Percentiles rank a stretch among this genome's conserved stretches.
These are phyloP conservation scores for Pseudomonodictys pantanalensis DNA, from an alignment of 495 filamentous ascomycete genomes.

Conservation along the genomic window DNA sequence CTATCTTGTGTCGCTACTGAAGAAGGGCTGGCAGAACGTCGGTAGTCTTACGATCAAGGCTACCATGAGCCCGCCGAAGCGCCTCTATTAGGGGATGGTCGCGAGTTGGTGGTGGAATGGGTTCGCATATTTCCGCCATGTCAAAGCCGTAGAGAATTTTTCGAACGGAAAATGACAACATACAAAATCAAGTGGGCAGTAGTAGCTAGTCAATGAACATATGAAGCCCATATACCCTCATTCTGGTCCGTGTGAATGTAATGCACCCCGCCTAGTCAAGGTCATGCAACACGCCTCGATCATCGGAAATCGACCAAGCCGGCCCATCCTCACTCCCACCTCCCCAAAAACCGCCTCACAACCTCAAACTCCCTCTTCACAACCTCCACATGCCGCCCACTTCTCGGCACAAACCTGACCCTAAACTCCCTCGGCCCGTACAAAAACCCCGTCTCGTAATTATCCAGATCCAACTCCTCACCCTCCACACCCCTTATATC, in stretches of 20 bases:
- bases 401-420: too few relatives aligned
- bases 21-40: conserved; percentile 99
- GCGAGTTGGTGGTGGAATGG: neutral
- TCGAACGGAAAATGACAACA: neutral
- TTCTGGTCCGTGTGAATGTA: neutral
- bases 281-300: too few relatives aligned
- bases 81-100: conserved; percentile 73
- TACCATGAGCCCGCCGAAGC: conserved; percentile 96
- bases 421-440: too few relatives aligned
- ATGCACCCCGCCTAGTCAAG: too few relatives aligned
- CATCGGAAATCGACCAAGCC: too few relatives aligned
- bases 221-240: conserved; percentile 9
- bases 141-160: neutral
- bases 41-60: conserved; percentile 99
- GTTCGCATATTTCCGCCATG: neutral
- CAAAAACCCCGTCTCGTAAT: too few relatives aligned
- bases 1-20: conserved; percentile 96
- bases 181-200: conserved; percentile 4
- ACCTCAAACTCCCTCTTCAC: too few relatives aligned
- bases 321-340: too few relatives aligned
- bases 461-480: too few relatives aligned
- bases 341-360: too few relatives aligned
- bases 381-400: too few relatives aligned
- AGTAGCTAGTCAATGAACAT: conserved; percentile 18
- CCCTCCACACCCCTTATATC: too few relatives aligned